Percentiles rank a stretch among this genome's conserved stretches.
These are phyloP conservation scores for Aspergillus sclerotialis DNA, from an alignment of 2,329 filamentous ascomycete genomes.

Conservation along the genomic window DNA sequence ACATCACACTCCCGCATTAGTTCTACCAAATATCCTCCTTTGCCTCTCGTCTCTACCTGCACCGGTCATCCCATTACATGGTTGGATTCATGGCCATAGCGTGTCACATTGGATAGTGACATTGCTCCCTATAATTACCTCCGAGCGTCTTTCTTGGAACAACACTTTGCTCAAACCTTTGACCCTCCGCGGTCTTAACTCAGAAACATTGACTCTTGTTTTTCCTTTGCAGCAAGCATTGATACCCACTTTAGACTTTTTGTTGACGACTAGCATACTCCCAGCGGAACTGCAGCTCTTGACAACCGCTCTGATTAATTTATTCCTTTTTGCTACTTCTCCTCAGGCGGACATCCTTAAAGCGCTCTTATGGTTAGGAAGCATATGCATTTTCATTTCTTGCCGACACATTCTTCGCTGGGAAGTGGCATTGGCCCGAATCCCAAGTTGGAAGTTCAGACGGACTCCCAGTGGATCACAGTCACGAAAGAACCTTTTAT, in stretches of 20 bases:
- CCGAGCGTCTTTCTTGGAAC: constrained; percentile 34
- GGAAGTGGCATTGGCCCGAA: constrained; percentile 77
- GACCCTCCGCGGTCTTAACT: constrained; percentile 35
- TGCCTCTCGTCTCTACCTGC: constrained; percentile 70
- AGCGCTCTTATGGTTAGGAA: constrained; percentile 77
- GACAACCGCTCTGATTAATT: constrained; percentile 72
- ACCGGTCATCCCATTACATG: constrained; percentile 60
- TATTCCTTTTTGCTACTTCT: constrained; percentile 68
- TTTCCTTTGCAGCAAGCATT: constrained; percentile 80
- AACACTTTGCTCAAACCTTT: constrained; percentile 27
- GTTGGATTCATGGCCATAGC: constrained; percentile 52
- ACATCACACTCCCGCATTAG: constrained; percentile 50
- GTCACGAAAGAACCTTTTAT: constrained; percentile 32
- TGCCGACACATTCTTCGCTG: constrained; percentile 71
- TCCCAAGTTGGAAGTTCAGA: constrained; percentile 85
- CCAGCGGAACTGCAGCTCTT: constrained; percentile 82
- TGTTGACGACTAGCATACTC: constrained; percentile 84
- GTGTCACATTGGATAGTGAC: constrained; percentile 73
- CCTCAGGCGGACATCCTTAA: constrained; percentile 83
- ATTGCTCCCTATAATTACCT: constrained; percentile 58
- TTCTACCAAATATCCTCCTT: constrained; percentile 77
- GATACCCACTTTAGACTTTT: constrained; percentile 63
- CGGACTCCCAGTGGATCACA: constrained; percentile 40
- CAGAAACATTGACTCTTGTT: constrained; percentile 57
- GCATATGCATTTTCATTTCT: constrained; percentile 64